phyloP scores from a whole-genome alignment of 805 yeast genomes.

The Kodamaea jinghongensis region DNA sequence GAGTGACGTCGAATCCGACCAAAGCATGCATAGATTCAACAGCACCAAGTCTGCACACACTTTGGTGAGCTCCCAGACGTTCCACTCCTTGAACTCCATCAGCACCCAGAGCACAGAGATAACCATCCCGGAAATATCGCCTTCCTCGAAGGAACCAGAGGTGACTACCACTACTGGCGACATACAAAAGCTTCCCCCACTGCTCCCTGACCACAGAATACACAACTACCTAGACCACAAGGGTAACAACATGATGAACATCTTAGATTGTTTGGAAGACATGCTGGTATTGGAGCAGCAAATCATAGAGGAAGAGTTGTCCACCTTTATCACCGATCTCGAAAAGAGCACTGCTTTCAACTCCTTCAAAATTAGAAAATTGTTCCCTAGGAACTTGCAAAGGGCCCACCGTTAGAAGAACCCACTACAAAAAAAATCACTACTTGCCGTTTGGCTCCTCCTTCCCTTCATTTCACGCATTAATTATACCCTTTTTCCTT shows the following conservation, averaged over 20 bases:
- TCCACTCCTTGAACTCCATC: conserved; percentile 6
- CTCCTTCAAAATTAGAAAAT: conserved; percentile 6
- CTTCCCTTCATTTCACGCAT: too few relatives aligned
- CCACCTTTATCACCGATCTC: conserved; percentile 3
- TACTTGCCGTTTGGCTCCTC: too few relatives aligned
- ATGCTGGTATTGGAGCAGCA: conserved; percentile 6
- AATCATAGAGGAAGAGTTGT: conserved; percentile 4
- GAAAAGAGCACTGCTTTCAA: conserved; percentile 6
- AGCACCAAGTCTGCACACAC: conserved; percentile 14
- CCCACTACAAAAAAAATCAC: too few relatives aligned
- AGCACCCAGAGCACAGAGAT: conserved; percentile 9
- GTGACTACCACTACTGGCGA: neutral
- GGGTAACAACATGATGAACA: conserved; percentile 7
- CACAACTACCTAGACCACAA: conserved; percentile 4
- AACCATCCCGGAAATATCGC: conserved; percentile 5
- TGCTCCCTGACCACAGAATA: conserved; percentile 8
- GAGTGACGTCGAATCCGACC: conserved; percentile 5
- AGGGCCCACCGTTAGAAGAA: neutral
- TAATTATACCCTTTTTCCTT: too few relatives aligned
- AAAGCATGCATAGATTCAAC: conserved; percentile 9
- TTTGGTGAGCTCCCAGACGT: conserved; percentile 6
- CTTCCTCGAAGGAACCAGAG: neutral
- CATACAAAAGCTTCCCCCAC: conserved; percentile 5
- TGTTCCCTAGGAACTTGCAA: conserved; percentile 7
- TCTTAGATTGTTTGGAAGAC: conserved; percentile 10